Evolutionary conservation across 148 eudicot species (phyloP), one percentile per base, ranked within the genome.

Genomic region (Amaranthus cruentus): DNA sequence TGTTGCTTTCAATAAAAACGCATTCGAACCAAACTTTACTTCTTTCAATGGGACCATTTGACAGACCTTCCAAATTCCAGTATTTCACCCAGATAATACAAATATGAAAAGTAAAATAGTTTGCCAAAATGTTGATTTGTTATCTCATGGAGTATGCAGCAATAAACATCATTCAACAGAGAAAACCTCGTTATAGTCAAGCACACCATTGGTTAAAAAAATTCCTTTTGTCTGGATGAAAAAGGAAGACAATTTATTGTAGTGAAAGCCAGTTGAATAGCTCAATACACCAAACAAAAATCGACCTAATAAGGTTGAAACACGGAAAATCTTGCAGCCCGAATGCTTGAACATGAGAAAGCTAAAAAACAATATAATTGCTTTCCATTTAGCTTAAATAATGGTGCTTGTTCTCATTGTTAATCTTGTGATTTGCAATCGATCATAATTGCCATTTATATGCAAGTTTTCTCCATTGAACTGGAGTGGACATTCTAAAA

Each of bases 401-500:
- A 28, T 28, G 38, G 38, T 28, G 38, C 38, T 28, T 28, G 38
- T 57, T 15, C 47, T 50, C 74, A 15, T 18, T 54, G 62, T 47
- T 68, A 61, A 51, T 56, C 71, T 80, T 73, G 60, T 75, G 66
- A 53, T 59, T 75, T 12, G 47, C 9, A 28, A 28, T 28, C 48
- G 50, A 59, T 44, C 55, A 18, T 48, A 61, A 47, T 46, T 73
- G 42, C 62, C 58, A 66, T 71, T 61, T 76, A 75, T 80, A 66
- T 71, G 78, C 75, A 70, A 55, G 44, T 58, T 58, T 75, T 52
- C 71, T 79, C 82, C 78, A 70, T 3, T 47, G 9, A 28, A 64
- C 7, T 65, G 82, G 78, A 70, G 75, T 49, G 4, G 15, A 51
- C 42, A 71, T 43, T 56, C n/a, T 14, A 68, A 72, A 74, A 7